These are phyloP conservation scores for Macrolepiota albuminosa DNA, from an alignment of 768 basidiomycete species.

Conservation along the genomic window DNA sequence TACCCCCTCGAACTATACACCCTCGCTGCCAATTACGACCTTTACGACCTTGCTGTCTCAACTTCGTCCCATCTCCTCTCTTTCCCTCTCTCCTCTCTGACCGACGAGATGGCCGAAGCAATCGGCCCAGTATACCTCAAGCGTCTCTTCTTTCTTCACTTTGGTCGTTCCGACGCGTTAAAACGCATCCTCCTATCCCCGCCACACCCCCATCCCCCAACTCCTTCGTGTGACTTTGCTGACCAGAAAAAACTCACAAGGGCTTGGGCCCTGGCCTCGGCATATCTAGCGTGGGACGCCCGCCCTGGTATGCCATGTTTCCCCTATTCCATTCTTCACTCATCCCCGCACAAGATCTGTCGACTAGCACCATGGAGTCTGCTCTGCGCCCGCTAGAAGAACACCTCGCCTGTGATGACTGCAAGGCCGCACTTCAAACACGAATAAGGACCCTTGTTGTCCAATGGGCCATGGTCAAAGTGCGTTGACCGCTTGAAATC, in stretches of 20 bases:
- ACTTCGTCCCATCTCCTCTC: slow-evolving; percentile 73
- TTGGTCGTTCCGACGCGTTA: slow-evolving; percentile 76
- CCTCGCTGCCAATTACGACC: slow-evolving; percentile 59
- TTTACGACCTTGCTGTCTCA: slow-evolving; percentile 71
- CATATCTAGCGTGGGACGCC: slow-evolving; percentile 82
- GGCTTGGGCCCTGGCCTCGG: slow-evolving; percentile 79
- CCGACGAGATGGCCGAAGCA: slow-evolving; percentile 62
- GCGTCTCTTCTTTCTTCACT: slow-evolving; percentile 78
- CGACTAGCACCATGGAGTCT: slow-evolving; percentile 65
- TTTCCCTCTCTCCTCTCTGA: slow-evolving; percentile 59
- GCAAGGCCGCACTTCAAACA: slow-evolving; percentile 55
- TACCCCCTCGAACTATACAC: slow-evolving; percentile 71
- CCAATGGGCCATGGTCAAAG: slow-evolving; percentile 81
- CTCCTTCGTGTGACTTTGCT: slow-evolving; percentile 57
- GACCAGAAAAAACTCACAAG: slow-evolving; percentile 78
- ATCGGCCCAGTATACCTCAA: slow-evolving; percentile 79
- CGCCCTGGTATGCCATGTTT: slow-evolving; percentile 52
- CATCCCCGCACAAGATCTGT: slow-evolving; percentile 47
- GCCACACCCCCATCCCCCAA: slow-evolving; percentile 74
- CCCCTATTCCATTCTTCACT: slow-evolving; percentile 10
- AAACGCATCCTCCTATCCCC: slow-evolving; percentile 75
- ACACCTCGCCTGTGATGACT: slow-evolving; percentile 66
- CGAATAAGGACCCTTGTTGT: slow-evolving; percentile 63
- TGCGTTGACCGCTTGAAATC: slow-evolving; percentile 19
- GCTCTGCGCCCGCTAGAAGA: slow-evolving; percentile 67